These are phyloP conservation scores for Clarireedia homoeocarpa DNA, from an alignment of 2,329 filamentous ascomycete genomes.

Conservation along the genomic window DNA sequence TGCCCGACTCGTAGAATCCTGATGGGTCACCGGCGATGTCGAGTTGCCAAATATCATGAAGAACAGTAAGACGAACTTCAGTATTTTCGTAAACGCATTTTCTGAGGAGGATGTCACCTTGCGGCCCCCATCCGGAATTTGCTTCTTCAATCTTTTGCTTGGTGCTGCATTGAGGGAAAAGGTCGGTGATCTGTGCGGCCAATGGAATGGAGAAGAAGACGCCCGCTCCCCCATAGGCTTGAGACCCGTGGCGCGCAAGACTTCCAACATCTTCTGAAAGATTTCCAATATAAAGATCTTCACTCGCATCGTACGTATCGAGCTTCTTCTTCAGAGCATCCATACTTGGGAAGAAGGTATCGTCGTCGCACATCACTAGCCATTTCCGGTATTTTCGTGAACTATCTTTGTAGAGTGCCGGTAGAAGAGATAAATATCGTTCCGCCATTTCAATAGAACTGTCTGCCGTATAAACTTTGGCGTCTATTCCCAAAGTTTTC, in stretches of 20 bases:
- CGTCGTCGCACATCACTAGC: constrained; percentile 30
- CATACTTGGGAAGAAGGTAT: constrained; percentile 28
- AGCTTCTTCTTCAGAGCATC: constrained; percentile 24
- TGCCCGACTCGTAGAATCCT: constrained; percentile 28
- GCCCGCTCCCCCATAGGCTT: constrained; percentile 28
- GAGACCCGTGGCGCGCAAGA: constrained; percentile 27
- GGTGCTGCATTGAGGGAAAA: constrained; percentile 39
- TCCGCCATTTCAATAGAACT: constrained; percentile 49
- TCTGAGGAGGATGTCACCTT: constrained; percentile 27
- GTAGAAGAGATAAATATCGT: constrained; percentile 48
- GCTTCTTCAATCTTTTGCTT: constrained; percentile 45
- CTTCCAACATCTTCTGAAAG: constrained; percentile 28
- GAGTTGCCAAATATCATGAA: constrained; percentile 26
- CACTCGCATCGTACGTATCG: constrained; percentile 17
- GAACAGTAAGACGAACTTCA: constrained; percentile 25
- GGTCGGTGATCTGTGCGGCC: constrained; percentile 37
- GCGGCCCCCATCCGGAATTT: constrained; percentile 49
- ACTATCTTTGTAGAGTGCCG: constrained; percentile 45
- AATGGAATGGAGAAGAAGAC: constrained; percentile 33
- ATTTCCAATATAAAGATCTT: constrained; percentile 27
- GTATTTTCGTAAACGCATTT: constrained; percentile 29
- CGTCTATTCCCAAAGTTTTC: constrained; percentile 44
- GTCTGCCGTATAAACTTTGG: constrained; percentile 48
- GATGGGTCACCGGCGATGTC: constrained; percentile 26
- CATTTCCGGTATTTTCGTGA: constrained; percentile 38